These are phyloP conservation scores for Dinochytrium kinnereticum DNA, from an alignment of 371 early-diverging fungal genomes.

Conservation along the genomic window DNA sequence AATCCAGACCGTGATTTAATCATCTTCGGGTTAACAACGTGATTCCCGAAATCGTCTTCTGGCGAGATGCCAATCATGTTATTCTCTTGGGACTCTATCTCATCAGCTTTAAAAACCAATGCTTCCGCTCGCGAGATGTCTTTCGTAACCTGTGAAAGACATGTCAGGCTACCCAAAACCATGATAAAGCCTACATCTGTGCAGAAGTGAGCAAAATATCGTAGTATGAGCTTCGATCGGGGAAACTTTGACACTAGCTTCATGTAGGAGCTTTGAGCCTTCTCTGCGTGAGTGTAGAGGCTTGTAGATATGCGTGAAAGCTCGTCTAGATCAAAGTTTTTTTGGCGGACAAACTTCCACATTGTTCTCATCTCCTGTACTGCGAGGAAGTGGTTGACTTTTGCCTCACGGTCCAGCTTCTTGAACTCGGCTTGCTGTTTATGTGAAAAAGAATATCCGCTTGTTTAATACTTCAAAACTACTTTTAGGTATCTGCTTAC, in stretches of 20 bases:
- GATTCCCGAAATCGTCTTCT: not conserved
- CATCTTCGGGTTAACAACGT: not conserved
- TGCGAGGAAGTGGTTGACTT: slow-evolving; percentile 30
- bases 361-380: slow-evolving; percentile 24
- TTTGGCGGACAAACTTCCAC: slow-evolving; percentile 28
- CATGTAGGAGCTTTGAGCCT: slow-evolving; percentile 22
- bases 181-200: slow-evolving; percentile 20
- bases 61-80: not conserved
- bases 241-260: slow-evolving; percentile 28
- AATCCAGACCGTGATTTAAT: not conserved
- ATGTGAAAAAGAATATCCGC: not conserved
- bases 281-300: slow-evolving; percentile 18
- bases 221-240: slow-evolving; percentile 24
- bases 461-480: too few species aligned
- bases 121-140: slow-evolving; percentile 8
- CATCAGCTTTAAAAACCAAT: slow-evolving; percentile 7
- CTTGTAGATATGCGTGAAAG: slow-evolving; percentile 10
- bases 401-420: slow-evolving; percentile 32
- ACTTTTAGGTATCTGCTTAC: too few species aligned
- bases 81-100: slow-evolving; percentile 11
- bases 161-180: not conserved
- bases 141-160: slow-evolving; percentile 17
- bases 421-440: slow-evolving; percentile 27
- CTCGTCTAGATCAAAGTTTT: slow-evolving; percentile 24
- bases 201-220: slow-evolving; percentile 34